These are phyloP conservation scores for Knufia fluminis DNA, from an alignment of 2,329 filamentous ascomycete species.

Conservation along the genomic window DNA sequence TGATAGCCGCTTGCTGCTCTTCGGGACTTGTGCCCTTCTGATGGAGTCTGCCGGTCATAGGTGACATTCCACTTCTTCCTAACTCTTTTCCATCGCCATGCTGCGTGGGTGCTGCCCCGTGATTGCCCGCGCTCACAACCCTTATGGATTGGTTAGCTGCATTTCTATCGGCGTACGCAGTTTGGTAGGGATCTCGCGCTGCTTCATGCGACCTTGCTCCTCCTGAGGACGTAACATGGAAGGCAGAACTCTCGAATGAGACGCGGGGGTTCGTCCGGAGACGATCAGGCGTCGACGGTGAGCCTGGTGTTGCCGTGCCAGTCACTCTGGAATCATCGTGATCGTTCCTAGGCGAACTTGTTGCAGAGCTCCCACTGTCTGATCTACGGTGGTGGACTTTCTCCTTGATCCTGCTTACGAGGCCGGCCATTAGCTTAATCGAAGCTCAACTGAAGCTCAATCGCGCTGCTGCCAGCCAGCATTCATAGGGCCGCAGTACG, in stretches of 20 bases:
- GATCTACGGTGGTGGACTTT: background rate
- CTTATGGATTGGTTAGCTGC: no score
- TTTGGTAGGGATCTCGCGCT: background rate
- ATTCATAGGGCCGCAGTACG: background rate
- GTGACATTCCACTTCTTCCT: no score
- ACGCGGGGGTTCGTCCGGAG: background rate
- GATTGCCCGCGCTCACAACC: background rate
- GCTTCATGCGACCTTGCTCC: background rate
- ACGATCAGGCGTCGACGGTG: background rate
- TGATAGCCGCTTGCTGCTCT: background rate
- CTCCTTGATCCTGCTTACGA: slow-evolving; percentile 7
- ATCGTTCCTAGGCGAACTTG: background rate
- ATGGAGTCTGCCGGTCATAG: background rate
- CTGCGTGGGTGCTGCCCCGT: background rate
- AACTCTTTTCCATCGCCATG: background rate
- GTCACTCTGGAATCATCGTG: no score
- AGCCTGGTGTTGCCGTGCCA: no score
- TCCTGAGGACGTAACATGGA: background rate
- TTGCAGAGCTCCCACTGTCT: background rate
- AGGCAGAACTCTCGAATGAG: slow-evolving; percentile 1
- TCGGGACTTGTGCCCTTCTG: background rate
- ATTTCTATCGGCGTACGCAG: background rate
- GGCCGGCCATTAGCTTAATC: background rate
- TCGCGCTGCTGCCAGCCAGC: background rate
- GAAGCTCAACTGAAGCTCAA: background rate